Evolutionary conservation across 2,329 filamentous ascomycete species (phyloP).

Genomic region (Calonectria hongkongensis): DNA sequence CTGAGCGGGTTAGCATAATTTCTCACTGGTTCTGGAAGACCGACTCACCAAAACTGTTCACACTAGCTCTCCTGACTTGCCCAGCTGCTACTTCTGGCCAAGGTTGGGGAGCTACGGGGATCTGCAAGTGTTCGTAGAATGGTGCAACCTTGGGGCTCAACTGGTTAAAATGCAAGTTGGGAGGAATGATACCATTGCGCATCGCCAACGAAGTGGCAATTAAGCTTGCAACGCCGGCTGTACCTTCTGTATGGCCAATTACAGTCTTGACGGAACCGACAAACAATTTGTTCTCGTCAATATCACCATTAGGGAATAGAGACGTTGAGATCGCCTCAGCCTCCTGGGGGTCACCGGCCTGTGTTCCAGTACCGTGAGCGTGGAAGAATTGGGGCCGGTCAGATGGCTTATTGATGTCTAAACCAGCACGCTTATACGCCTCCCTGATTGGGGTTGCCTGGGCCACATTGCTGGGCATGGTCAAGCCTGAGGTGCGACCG

Average conservation of each 20-base stretch:
- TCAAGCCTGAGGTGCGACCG: slow-evolving; percentile 56
- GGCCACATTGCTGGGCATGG: not conserved
- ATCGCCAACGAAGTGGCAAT: not conserved
- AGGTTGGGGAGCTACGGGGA: too few relatives aligned
- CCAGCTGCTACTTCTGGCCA: too few relatives aligned
- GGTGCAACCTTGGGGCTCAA: too few relatives aligned
- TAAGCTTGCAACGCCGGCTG: slow-evolving; percentile 14
- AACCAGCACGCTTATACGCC: slow-evolving; percentile 12
- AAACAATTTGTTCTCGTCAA: not conserved
- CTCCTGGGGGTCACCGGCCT: slow-evolving; percentile 40
- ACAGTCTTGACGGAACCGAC: slow-evolving; percentile 43
- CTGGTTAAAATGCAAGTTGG: too few relatives aligned
- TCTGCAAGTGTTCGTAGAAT: too few relatives aligned
- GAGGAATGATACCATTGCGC: too few relatives aligned
- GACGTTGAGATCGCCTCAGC: slow-evolving; percentile 36
- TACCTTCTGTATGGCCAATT: slow-evolving; percentile 39
- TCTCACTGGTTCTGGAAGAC: too few relatives aligned
- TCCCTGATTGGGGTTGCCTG: slow-evolving; percentile 10
- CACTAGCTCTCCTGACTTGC: too few relatives aligned
- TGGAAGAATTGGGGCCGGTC: slow-evolving; percentile 35
- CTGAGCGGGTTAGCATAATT: too few relatives aligned
- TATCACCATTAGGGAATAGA: slow-evolving; percentile 6
- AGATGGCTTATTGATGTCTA: not conserved
- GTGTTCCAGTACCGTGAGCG: slow-evolving; percentile 43
- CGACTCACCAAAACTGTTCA: too few relatives aligned